These are phyloP conservation scores for Vitis hybrid DNA, from an alignment of 177 flowering plant species.

Conservation along the genomic window DNA sequence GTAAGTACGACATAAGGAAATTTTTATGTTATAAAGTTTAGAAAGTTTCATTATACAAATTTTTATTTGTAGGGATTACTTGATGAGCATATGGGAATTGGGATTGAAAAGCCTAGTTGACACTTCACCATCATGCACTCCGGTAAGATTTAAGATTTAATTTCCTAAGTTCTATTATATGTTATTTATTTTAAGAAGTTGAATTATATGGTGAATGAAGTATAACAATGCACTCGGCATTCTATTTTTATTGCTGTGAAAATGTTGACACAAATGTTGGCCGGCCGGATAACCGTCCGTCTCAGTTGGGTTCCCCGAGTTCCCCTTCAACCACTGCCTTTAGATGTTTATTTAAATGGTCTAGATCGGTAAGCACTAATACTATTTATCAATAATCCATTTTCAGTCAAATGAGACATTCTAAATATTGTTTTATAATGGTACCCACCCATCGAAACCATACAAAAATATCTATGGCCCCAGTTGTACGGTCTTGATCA, in stretches of 20 bases:
- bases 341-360: constrained; percentile 60
- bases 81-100: constrained; percentile 58
- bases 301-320: constrained; percentile 97
- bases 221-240: too few species aligned
- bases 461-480: constrained; percentile 91
- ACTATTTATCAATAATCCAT: background rate
- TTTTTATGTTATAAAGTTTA: background rate
- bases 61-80: constrained; percentile 51
- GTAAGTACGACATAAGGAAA: constrained; percentile 47
- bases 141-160: constrained; percentile 46
- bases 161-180: background rate
- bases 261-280: constrained; percentile 91
- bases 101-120: constrained; percentile 84
- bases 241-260: constrained; percentile 8
- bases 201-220: too few species aligned
- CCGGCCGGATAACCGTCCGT: constrained; percentile 70
- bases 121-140: constrained; percentile 79
- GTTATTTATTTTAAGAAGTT: background rate
- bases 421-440: constrained; percentile 23
- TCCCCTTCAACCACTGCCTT: constrained; percentile 75
- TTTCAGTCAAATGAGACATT: constrained; percentile 1
- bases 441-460: constrained; percentile 65
- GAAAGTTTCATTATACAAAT: background rate
- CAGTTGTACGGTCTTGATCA: constrained; percentile 62
- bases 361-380: constrained; percentile 51